Evolutionary conservation across 352 stramenopile genomes (phyloP), one percentile per base, ranked within the genome.

Genomic region (Aphanomyces cochlioides): DNA sequence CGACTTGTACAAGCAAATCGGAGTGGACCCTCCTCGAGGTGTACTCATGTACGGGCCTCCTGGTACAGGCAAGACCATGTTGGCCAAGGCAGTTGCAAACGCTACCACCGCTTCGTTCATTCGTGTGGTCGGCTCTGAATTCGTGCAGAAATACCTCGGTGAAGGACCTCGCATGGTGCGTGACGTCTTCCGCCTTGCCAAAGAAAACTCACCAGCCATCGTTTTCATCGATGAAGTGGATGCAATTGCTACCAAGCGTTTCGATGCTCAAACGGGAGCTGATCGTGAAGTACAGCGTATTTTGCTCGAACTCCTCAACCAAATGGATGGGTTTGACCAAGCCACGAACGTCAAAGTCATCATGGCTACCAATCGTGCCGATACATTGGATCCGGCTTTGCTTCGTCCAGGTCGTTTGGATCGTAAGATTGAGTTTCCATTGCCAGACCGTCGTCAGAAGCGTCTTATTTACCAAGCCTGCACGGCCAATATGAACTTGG

Each of bases 201-300:
- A 98, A 69, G 97, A 99, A 78, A 99, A 99, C 81, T 96, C 97
- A 47, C 97, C 97, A 7, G 96, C 93, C 66, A 98, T 99, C 69
- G 93, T 99, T 50, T 99, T 99, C 79, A 99, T 99, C 74, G 98
- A 99, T 80, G 97, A 99, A 79, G 98, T 99, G 60, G 97, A 99
- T 77, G 96, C 98, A 45, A 99, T 99, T 75, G 98, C 96, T 21
- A 99, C 97, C 39, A 99, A 99, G 81, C 93, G 97, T 59, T 99
- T 99, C 76, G 98, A 99, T 83, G 97, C 96, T 4, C 96, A 99
- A 79, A 99, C 96, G 10, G 96, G 96, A 69, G 96, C 96, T 5
- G 96, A 98, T 83, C 83, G 95, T 47, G 95, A 98, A 74, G 88
- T 97, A 66, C 97, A 99, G 81, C 96, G 98, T 69, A 99, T 99